Evolutionary conservation across 148 eudicot species (phyloP).

Genomic region (Amaranthus cruentus): DNA sequence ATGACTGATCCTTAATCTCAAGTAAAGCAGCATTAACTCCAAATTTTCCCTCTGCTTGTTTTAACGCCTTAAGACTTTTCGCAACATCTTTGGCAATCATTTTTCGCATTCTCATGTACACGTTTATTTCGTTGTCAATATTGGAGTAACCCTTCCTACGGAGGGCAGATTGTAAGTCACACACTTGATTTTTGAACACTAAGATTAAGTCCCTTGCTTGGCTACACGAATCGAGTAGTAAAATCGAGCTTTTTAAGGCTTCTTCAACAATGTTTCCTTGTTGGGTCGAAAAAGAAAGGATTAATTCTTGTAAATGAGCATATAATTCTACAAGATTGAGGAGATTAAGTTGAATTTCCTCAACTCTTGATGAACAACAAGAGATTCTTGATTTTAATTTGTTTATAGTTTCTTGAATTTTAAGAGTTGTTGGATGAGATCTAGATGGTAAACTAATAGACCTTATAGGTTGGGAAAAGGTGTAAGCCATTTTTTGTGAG

Average conservation of each 20-base stretch:
- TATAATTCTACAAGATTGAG: slow-evolving; percentile 47
- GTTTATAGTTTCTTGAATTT: slow-evolving; percentile 39
- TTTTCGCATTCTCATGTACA: slow-evolving; percentile 36
- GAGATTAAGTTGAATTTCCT: slow-evolving; percentile 32
- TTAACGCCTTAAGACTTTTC: slow-evolving; percentile 30
- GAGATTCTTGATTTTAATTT: slow-evolving; percentile 38
- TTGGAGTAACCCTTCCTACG: slow-evolving; percentile 36
- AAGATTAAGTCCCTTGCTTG: slow-evolving; percentile 29
- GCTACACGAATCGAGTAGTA: slow-evolving; percentile 41
- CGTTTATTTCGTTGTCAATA: slow-evolving; percentile 19
- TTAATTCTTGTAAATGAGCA: slow-evolving; percentile 38
- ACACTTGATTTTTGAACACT: slow-evolving; percentile 36
- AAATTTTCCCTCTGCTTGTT: slow-evolving; percentile 28
- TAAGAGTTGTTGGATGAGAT: slow-evolving; percentile 26
- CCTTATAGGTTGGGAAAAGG: slow-evolving; percentile 29
- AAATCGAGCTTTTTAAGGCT: slow-evolving; percentile 44
- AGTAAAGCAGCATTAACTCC: background rate
- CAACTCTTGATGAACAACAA: slow-evolving; percentile 19
- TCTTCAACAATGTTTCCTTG: slow-evolving; percentile 37
- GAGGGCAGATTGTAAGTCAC: slow-evolving; percentile 41
- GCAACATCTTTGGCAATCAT: slow-evolving; percentile 28
- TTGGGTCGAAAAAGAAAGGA: slow-evolving; percentile 31
- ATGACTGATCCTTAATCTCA: slow-evolving; percentile 13
- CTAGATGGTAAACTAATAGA: slow-evolving; percentile 50
- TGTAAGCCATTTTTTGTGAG: slow-evolving; percentile 17